Evolutionary conservation across 2,329 filamentous ascomycete genomes (phyloP).

Genomic region (Leptographium procerum): DNA sequence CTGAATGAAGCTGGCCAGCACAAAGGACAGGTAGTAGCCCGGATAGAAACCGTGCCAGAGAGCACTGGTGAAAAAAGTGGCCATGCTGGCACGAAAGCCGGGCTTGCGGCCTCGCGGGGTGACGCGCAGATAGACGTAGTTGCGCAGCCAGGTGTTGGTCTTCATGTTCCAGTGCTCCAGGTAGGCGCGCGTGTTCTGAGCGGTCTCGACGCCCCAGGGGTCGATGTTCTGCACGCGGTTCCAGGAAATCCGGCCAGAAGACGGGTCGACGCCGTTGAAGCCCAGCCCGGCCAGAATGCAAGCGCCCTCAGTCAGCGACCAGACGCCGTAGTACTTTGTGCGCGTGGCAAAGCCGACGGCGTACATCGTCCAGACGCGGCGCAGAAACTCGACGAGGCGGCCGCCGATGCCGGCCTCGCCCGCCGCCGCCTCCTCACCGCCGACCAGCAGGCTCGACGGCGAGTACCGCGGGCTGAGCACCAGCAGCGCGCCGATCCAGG

Average conservation of each 20-base stretch:
- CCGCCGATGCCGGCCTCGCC: conserved; percentile 46
- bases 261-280: conserved; percentile 83
- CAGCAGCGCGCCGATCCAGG: conserved; percentile 73
- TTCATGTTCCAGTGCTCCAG: conserved; percentile 97
- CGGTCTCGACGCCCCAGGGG: conserved; percentile 73
- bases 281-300: conserved; percentile 91
- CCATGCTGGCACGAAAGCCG: conserved; percentile 86
- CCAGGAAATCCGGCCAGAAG: conserved; percentile 79
- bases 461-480: conserved; percentile 40
- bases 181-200: conserved; percentile 88
- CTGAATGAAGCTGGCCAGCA: conserved; percentile 83
- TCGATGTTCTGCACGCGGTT: conserved; percentile 83
- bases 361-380: conserved; percentile 68
- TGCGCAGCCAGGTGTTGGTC: conserved; percentile 91
- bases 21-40: conserved; percentile 85
- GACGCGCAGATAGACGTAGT: conserved; percentile 91
- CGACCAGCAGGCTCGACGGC: conserved; percentile 41
- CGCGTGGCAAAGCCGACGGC: conserved; percentile 73
- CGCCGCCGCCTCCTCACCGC: conserved; percentile 49
- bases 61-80: conserved; percentile 87
- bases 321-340: conserved; percentile 94
- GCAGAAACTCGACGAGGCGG: conserved; percentile 35
- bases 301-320: conserved; percentile 83
- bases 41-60: conserved; percentile 98
- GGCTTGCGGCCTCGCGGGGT: conserved; percentile 94